Evolutionary conservation across 2,329 filamentous ascomycete genomes (phyloP).

Genomic region (Colletotrichum magnum): DNA sequence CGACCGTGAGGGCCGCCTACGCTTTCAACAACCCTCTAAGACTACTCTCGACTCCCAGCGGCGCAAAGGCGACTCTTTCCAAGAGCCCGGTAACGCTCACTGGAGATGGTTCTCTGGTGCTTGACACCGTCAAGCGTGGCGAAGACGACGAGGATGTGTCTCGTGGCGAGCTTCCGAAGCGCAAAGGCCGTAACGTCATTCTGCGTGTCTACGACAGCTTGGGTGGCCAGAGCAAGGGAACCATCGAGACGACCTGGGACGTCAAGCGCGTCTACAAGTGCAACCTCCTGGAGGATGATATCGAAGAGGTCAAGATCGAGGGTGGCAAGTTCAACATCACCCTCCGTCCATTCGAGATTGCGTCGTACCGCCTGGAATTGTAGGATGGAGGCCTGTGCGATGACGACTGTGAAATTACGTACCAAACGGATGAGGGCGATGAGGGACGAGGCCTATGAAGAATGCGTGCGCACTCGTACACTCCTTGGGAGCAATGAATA

Average conservation of each 20-base stretch:
- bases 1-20: conserved; percentile 86
- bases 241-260: conserved; percentile 76
- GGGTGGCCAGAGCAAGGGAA: conserved; percentile 83
- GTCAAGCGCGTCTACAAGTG: conserved; percentile 86
- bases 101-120: conserved; percentile 77
- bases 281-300: conserved; percentile 91
- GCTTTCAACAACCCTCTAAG: conserved; percentile 90
- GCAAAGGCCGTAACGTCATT: conserved; percentile 84
- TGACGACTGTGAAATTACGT: conserved; percentile 17
- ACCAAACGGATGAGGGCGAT: not conserved
- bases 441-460: not conserved
- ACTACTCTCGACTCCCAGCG: conserved; percentile 59
- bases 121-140: conserved; percentile 95
- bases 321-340: conserved; percentile 71
- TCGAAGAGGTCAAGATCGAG: conserved; percentile 72
- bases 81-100: conserved; percentile 74
- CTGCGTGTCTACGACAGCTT: conserved; percentile 90
- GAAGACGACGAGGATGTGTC: conserved; percentile 86
- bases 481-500: conserved; percentile 15
- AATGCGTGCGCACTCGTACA: not conserved
- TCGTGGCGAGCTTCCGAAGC: conserved; percentile 71
- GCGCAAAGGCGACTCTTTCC: conserved; percentile 47
- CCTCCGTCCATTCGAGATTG: conserved; percentile 87
- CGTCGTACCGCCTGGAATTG: conserved; percentile 78
- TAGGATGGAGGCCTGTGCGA: conserved; percentile 49